Evolutionary conservation across 139 green algal genomes (phyloP).

Genomic region (Auxenochlorella pyrenoidosa): DNA sequence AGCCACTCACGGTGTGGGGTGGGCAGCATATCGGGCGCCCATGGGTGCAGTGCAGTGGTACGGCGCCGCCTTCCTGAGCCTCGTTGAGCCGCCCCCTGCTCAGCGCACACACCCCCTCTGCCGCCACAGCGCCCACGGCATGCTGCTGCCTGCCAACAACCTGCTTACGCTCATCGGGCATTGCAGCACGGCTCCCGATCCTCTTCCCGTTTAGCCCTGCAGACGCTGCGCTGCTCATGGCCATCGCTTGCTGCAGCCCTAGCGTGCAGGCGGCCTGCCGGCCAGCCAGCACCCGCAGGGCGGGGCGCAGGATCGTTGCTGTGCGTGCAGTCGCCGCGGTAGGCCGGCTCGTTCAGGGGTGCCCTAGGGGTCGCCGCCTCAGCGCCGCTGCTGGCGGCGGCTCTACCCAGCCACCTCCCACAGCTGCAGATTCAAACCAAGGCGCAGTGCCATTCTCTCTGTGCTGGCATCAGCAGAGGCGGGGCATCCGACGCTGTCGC

Average conservation of each 20-base stretch:
- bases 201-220: too few species aligned
- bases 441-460: background rate
- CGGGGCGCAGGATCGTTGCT: background rate
- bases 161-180: too few species aligned
- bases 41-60: too few species aligned
- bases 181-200: too few species aligned
- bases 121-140: too few species aligned
- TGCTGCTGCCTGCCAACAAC: too few species aligned
- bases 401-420: background rate
- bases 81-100: too few species aligned
- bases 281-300: background rate
- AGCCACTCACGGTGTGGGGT: too few species aligned
- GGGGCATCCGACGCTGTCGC: background rate
- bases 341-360: background rate
- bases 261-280: background rate
- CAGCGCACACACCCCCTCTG: too few species aligned
- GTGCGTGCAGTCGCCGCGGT: background rate
- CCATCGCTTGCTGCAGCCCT: constrained; percentile 1
- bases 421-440: background rate
- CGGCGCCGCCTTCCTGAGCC: too few species aligned
- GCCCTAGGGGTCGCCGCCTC: background rate
- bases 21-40: too few species aligned
- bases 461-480: background rate
- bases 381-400: background rate
- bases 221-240: too few species aligned